Evolutionary conservation across 306 rosid genomes (phyloP).

Genomic region (Geum urbanum): DNA sequence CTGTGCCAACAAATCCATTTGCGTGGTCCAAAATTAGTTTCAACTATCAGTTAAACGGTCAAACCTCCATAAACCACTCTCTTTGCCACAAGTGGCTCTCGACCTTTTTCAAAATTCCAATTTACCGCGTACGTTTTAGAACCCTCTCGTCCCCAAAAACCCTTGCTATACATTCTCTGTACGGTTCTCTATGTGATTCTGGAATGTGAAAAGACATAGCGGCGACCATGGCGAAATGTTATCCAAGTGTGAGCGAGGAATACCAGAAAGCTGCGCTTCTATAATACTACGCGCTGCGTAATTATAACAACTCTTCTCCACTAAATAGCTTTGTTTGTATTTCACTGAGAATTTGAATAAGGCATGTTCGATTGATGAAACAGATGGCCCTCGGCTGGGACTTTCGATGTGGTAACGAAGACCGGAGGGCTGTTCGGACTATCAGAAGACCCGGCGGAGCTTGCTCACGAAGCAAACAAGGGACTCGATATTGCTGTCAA

Average conservation of each 20-base stretch:
- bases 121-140: neutral
- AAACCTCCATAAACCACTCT: neutral
- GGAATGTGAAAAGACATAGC: too few species aligned
- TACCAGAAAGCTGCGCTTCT: constrained; percentile 56
- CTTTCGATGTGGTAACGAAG: constrained; percentile 44
- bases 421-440: constrained; percentile 61
- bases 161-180: neutral
- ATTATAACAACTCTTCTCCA: neutral
- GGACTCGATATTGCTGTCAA: constrained; percentile 55
- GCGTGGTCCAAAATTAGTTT: too few species aligned
- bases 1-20: neutral
- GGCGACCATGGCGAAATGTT: constrained; percentile 24
- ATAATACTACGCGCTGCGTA: constrained; percentile 62
- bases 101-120: too few species aligned
- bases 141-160: neutral
- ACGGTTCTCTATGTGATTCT: too few species aligned
- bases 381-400: constrained; percentile 73
- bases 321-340: neutral
- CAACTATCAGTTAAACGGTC: neutral
- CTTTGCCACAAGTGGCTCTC: neutral
- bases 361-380: neutral
- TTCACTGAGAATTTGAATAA: too few species aligned
- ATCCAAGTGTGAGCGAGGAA: constrained; percentile 46
- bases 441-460: constrained; percentile 48
- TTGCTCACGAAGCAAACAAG: constrained; percentile 50